Evolutionary conservation across 2,329 filamentous ascomycete genomes (phyloP), one percentile per base, ranked within the genome.

Genomic region (Emydomyces testavorans): DNA sequence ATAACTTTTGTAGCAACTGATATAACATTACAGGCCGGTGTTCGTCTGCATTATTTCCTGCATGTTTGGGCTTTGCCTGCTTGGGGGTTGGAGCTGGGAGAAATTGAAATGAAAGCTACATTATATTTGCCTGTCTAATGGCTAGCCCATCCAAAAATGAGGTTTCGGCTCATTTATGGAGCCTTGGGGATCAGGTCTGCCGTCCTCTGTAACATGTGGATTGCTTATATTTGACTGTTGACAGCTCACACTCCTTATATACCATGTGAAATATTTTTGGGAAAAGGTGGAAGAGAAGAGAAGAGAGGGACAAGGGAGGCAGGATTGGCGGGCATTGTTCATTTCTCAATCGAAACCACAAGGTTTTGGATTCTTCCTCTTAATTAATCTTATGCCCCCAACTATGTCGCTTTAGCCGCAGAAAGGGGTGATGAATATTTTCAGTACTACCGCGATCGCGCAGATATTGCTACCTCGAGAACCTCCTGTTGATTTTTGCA

Each of bases 401-500:
- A n/a, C n/a, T n/a, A n/a, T n/a, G n/a, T n/a, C n/a, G n/a, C n/a
- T n/a, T n/a, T n/a, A n/a, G n/a, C n/a, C n/a, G n/a, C n/a, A n/a
- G n/a, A n/a, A n/a, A 11, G 6, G 26, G 26, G 26, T 11, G 26
- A 28, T 28, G 26, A n/a, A n/a, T 28, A 5, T 11, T 28, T 28
- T 28, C 26, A 11, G 11, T 4, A 35, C 18, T 16, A 35, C 16
- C 18, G n/a, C 6, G 32, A 13, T 7, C 23, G 35, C 10, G 6
- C 35, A 37, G 23, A 37, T 4, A 13, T 21, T 6, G 2, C 13
- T 37, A 58, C 28, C 67, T 64, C 52, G 76, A 58, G 50, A 76
- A 76, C 45, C 63, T 65, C 0, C 73, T 73, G 35, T 67, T 65
- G 1, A 71, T 75, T 62, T 69, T 74, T 7, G 67, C 68, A 31